Percentiles rank a stretch among this genome's conserved stretches.
These are phyloP conservation scores for Candida incommunis DNA, from an alignment of 805 yeast genomes.

Conservation along the genomic window DNA sequence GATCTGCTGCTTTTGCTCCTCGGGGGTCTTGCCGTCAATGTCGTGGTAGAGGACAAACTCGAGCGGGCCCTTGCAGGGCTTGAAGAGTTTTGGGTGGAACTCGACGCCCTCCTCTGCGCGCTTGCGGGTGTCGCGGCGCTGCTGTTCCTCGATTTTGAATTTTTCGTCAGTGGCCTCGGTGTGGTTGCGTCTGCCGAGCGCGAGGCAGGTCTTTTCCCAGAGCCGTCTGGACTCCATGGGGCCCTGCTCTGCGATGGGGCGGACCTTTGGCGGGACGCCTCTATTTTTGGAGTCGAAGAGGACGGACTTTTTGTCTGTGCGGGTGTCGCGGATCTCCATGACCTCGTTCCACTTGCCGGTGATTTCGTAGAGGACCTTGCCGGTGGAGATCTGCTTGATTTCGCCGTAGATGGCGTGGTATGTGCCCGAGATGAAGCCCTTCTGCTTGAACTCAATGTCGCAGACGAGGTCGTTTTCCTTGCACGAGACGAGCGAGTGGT, in stretches of 20 bases:
- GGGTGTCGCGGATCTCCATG: constrained; percentile 48
- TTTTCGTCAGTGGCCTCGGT: constrained; percentile 78
- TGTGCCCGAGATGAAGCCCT: constrained; percentile 86
- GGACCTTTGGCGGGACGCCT: constrained; percentile 47
- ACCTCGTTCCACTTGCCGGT: constrained; percentile 90
- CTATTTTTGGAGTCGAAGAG: constrained; percentile 47
- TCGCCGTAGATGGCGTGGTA: constrained; percentile 80
- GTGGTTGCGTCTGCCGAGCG: constrained; percentile 70
- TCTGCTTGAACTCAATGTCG: constrained; percentile 85
- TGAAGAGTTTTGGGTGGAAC: constrained; percentile 70
- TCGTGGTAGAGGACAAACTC: constrained; percentile 57
- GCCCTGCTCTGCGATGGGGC: constrained; percentile 70
- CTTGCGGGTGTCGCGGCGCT: constrained; percentile 57
- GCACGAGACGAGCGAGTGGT: constrained; percentile 68
- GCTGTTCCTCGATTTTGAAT: constrained; percentile 73
- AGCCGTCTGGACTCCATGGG: constrained; percentile 65
- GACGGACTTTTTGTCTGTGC: constrained; percentile 32
- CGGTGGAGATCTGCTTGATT: constrained; percentile 36
- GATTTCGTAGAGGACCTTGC: constrained; percentile 47
- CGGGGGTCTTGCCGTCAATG: constrained; percentile 35
- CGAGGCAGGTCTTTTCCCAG: constrained; percentile 75
- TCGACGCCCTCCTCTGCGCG: constrained; percentile 67
- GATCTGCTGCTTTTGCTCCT: constrained; percentile 39
- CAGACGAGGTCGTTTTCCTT: constrained; percentile 44
- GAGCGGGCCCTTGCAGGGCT: constrained; percentile 29